Base-by-base conservation (phyloP, 441 rosid species). In the Adansonia rubrostipa region DNA sequence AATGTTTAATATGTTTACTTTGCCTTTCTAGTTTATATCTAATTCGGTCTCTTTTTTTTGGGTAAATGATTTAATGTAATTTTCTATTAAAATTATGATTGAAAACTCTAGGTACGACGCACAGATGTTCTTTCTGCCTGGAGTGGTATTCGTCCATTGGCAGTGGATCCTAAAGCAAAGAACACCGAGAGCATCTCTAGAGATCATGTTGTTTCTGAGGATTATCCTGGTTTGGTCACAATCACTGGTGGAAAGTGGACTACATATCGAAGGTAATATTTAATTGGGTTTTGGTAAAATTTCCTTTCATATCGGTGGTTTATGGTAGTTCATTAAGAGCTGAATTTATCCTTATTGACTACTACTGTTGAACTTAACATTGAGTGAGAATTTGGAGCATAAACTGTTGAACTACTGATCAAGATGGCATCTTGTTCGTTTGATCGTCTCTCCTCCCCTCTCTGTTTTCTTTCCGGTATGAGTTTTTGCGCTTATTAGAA, bases 201-300 rank as follows among this genome's bases (percentile, higher is more conserved):
- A 86, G 99, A 95, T 88, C 99, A 95, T 78, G 98, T 93, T 62
- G 92, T 93, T 42, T 79, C 86, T 71, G 97, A 95, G 86, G 98
- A 95, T 77, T 80, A 67, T 85, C 95, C 99, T 71, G 98, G 99
- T 78, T 80, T 95, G 82, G 98, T 95, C 73, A 95, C 97, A 60
- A 92, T 95, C 77, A 95, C 99, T 0, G 99, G 99, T 77, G 99
- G 99, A 82, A 95, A 95, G 83, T 95, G 98, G 99, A 95, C 99
- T 14, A 95, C 98, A 17, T 95, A 93, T 79, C 81, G 99, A 83
- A 86, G 99, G 99, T 95, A 88, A 76, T 66, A 61, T 82, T 66
- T 74, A 15, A 45, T 60, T 9, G 33, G 62, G 14, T 28, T 78
- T 73, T 51, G 50, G 22, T 53, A 58, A 48, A 60, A 56, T 53